Base-by-base conservation (phyloP, 345 rosid species). In the Citrus medica region DNA sequence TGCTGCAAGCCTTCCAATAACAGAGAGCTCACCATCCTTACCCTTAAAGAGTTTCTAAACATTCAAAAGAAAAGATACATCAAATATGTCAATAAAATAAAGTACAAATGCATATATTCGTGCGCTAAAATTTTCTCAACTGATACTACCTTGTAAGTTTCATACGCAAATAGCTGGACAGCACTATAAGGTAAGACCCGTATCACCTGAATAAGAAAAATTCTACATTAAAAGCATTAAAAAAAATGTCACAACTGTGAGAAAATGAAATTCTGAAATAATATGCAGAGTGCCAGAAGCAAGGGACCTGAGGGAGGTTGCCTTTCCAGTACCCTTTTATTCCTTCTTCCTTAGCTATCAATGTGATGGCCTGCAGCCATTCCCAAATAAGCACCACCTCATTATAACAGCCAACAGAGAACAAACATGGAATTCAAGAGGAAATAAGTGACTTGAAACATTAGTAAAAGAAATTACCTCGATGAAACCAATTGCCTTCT, bases 301-400 rank as follows among this genome's bases (percentile, higher is more conserved):
- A 69, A 48, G 42, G 79, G 59, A 93, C 98, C 99, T 96, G 99
- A 33, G 99, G 99, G 69, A 96, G 90, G 83, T 96, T 96, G 79
- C 98, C 99, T 78, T 96, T 96, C 99, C 99, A 92, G 69, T 92
- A 96, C n/a, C 99, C 98, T 86, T 91, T 96, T 19, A 96, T 61
- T 73, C 99, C 99, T 82, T 91, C 97, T 78, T 96, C 97, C 85
- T 94, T 92, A 59, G 92, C 94, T 79, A 94, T 89, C 86, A 90
- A 56, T 66, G 87, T 71, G 24, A 92, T 86, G 35, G 99, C 99
- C 98, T 96, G 83, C 75, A 86, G 24, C 73, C 65, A 56, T 28
- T 60, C 63, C 73, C 40, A 71, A 63, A 69, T 22, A 76, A 22
- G 27, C 73, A 69, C 76, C 28, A 59, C 7, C 24, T 25, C 13